Base-by-base conservation (phyloP, 2,329 filamentous ascomycete species). In the Davidsoniella eucalypti region DNA sequence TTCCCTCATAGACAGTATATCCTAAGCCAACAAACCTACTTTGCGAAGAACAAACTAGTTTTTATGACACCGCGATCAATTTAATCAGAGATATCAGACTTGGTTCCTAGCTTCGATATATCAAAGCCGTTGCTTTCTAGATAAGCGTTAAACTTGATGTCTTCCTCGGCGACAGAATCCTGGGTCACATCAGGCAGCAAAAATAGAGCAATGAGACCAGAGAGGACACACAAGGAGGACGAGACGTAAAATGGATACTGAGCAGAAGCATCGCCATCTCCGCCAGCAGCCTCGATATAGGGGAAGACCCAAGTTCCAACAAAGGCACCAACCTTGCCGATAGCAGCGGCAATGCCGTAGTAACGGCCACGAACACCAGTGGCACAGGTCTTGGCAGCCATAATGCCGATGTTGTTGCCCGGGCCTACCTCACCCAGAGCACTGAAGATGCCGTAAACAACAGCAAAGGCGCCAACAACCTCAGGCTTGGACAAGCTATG, bases 211-310 rank as follows among this genome's bases (percentile, higher is more conserved):
- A 68, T 61, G 4, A 55, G 64, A 0, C 84, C 86, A 2, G 79
- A 81, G 45, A 94, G 68, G n/a, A 93, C 64, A 57, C 85, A 92
- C 50, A 94, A 64, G 21, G 75, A 69, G 38, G 80, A 83, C 2
- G 80, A 81, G n/a, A 95, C 85, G 63, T 80, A 94, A 67, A 94
- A 95, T 0, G 87, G 87, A 57, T 93, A 87, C 61, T 94, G 87
- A 1, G 85, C 85, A 4, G 72, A 70, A 17, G 75, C 71, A 17
- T 74, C 65, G 0, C 65, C 64, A 49, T 72, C 68, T 50, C 69
- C 60, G 1, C 71, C 71, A 7, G 75, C 78, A 0, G 76, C 78
- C 47, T 78, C 70, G 51, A 87, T 82, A 53, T 87, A 75, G 0
- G 82, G 81, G 60, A 92, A 87, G 10, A 92, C 79, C 58, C 84